phyloP scores from a whole-genome alignment of 768 basidiomycete genomes.

The Lentinula boryana region DNA sequence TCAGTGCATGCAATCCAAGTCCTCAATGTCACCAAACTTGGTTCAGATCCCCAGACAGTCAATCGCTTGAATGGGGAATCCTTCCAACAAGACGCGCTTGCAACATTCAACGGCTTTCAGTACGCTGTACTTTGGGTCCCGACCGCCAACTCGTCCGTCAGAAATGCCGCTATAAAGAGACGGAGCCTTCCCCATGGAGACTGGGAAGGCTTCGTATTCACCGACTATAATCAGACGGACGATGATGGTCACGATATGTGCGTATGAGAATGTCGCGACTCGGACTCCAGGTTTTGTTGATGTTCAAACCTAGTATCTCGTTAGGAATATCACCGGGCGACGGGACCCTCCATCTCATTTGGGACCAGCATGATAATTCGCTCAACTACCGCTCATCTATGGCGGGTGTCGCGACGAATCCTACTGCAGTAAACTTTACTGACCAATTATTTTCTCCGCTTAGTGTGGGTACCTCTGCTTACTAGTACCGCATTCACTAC shows the following conservation, averaged over 20 bases:
- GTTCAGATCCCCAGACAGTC: slow-evolving; percentile 25
- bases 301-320: slow-evolving; percentile 21
- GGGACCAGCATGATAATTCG: slow-evolving; percentile 31
- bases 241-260: slow-evolving; percentile 31
- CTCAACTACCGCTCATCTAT: slow-evolving; percentile 25
- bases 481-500: background rate
- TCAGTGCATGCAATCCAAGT: slow-evolving; percentile 1
- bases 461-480: slow-evolving; percentile 3
- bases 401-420: slow-evolving; percentile 22
- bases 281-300: background rate
- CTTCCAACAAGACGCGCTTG: slow-evolving; percentile 28
- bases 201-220: slow-evolving; percentile 25
- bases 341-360: slow-evolving; percentile 27
- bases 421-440: slow-evolving; percentile 17
- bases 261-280: background rate
- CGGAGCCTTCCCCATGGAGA: slow-evolving; percentile 14
- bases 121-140: slow-evolving; percentile 26
- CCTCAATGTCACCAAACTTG: slow-evolving; percentile 17
- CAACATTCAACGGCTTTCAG: slow-evolving; percentile 28
- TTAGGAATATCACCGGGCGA: slow-evolving; percentile 29
- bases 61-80: slow-evolving; percentile 30
- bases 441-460: slow-evolving; percentile 20
- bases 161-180: slow-evolving; percentile 21
- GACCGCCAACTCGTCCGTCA: slow-evolving; percentile 18
- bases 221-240: slow-evolving; percentile 28